Base-by-base conservation (phyloP, 2,329 filamentous ascomycete genomes). In the Epichloe gansuensis region DNA sequence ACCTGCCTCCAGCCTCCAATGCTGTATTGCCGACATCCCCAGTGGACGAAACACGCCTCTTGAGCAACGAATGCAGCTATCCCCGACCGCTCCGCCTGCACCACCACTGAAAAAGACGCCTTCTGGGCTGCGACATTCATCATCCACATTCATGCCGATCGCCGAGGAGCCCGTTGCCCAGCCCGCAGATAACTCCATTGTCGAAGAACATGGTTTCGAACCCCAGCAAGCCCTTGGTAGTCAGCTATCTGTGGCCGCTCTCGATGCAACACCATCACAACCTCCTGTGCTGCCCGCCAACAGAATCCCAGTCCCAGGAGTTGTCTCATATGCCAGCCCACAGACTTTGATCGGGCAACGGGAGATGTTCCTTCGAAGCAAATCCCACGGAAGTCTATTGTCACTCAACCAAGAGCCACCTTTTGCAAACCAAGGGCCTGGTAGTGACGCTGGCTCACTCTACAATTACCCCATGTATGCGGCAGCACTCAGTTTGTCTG, bases 341-440 rank as follows among this genome's bases (percentile, higher is more conserved):
- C 75, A 80, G 57, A 81, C 77, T 5, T 69, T 82, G 5, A 70
- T 82, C 31, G 77, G 75, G 2, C 73, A 77, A 62, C 73, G 78
- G 12, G 78, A 82, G 39, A 69, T 72, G 63, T 71, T 77, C 44
- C 67, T 82, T 21, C 74, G 76, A 28, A 75, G 67, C 59, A 79
- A 76, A 58, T 75, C 76, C 2, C 68, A 75, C 51, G 68, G 71
- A 23, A 69, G 68, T 48, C 56, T 73, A 35, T 52, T 68, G 12
- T 55, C 54, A 31, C 62, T 45, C 51, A 57, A 58, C 5, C 56
- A 59, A 13, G 66, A 67, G 53, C 56, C 58, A 54, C 61, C 61
- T 37, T 56, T 56, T 49, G 52, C 54, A 21, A 48, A 52, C 8
- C 59, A 63, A 23, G 57, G 63, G 37, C 53, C 66, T 2, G 61